Percentiles rank a stretch among this genome's conserved stretches.
Evolutionary conservation across 2,329 filamentous ascomycete species (phyloP).

Genomic region (Coniochaeta sp.): DNA sequence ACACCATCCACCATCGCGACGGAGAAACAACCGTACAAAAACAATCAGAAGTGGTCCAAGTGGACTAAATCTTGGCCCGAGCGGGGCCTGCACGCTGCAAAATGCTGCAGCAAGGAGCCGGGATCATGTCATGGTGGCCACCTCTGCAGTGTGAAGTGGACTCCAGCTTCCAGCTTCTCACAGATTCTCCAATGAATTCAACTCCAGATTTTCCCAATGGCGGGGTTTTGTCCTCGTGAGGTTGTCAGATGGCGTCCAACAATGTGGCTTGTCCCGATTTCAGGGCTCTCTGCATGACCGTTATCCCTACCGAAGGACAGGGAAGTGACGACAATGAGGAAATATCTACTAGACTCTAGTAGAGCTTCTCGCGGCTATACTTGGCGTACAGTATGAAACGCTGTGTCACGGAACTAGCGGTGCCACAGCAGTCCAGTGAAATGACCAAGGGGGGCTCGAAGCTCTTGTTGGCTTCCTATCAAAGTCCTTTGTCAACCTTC

Average conservation of each 20-base stretch:
- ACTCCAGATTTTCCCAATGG: not conserved
- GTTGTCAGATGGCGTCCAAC: not conserved
- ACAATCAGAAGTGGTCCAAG: not conserved
- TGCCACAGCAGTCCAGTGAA: not conserved
- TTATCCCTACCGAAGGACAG: not conserved
- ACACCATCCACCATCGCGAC: not conserved
- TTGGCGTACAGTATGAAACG: not conserved
- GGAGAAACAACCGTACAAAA: not conserved
- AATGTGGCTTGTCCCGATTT: too few relatives aligned
- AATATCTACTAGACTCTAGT: not conserved
- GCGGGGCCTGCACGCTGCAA: not conserved
- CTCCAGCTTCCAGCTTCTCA: too few relatives aligned
- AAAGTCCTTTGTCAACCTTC: not conserved
- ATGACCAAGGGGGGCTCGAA: not conserved
- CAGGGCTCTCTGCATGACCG: not conserved
- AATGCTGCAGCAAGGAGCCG: not conserved
- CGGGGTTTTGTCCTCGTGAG: conserved; percentile 1
- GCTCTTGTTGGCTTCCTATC: not conserved
- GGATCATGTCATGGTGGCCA: not conserved
- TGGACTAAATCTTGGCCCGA: not conserved
- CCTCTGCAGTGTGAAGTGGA: not conserved
- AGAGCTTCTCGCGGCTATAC: not conserved
- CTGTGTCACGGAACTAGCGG: not conserved
- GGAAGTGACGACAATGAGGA: not conserved
- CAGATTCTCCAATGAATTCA: not conserved